Evolutionary conservation across 305 asterid species (phyloP).

Genomic region (Fraxinus paxiana): DNA sequence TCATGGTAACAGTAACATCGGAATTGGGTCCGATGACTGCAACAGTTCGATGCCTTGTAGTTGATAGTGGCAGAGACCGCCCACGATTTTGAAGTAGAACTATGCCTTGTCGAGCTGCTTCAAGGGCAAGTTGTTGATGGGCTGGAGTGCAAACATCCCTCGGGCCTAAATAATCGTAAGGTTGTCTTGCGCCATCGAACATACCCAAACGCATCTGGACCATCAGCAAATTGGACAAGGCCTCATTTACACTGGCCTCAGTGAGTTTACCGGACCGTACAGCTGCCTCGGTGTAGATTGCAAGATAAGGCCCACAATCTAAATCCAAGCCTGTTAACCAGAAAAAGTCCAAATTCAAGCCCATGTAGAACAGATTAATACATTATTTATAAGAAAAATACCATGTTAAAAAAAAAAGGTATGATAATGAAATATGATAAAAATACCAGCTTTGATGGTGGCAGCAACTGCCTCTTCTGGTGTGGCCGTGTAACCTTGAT

Average conservation of each 20-base stretch:
- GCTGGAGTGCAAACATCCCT: conserved; percentile 66
- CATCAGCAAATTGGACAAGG: conserved; percentile 48
- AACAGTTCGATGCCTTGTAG: conserved; percentile 35
- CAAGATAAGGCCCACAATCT: conserved; percentile 88
- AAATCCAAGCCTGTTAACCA: conserved; percentile 61
- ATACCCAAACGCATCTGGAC: conserved; percentile 92
- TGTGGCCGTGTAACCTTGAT: conserved; percentile 50
- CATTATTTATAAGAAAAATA: background rate
- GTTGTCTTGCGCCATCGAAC: conserved; percentile 65
- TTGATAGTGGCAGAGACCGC: conserved; percentile 59
- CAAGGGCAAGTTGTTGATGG: conserved; percentile 72
- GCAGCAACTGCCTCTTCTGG: conserved; percentile 67
- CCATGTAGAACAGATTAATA: background rate
- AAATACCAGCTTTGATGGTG: conserved; percentile 57
- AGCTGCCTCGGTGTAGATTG: conserved; percentile 61
- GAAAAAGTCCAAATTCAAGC: background rate
- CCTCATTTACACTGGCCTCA: conserved; percentile 55
- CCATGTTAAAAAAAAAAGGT: background rate
- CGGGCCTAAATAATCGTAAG: conserved; percentile 63
- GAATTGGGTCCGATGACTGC: conserved; percentile 76
- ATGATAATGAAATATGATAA: background rate
- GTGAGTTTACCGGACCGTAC: conserved; percentile 47
- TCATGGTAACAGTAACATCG: conserved; percentile 62
- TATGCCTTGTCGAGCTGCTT: conserved; percentile 91
- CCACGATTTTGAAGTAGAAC: conserved; percentile 67